Conservation (phyloP, 1,284 basidiomycete species). For the Golubevia sp. region DNA sequence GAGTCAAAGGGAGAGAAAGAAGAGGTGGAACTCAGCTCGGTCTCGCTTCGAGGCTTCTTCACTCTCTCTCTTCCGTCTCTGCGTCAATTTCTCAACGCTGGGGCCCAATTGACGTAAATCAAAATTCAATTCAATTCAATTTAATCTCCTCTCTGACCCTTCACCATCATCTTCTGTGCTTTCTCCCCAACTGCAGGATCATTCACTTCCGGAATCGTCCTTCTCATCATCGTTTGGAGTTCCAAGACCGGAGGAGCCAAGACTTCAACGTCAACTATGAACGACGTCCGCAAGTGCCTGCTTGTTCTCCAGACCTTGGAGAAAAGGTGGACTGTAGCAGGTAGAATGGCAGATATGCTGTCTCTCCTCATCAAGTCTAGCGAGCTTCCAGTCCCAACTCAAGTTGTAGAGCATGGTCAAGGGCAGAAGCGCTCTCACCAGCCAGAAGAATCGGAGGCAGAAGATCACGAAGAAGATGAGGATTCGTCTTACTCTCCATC, state of each 20-base stretch:
- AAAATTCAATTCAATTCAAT: too few species aligned
- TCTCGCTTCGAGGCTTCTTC: too few species aligned
- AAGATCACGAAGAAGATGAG: slow-evolving; percentile 2
- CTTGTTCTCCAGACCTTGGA: slow-evolving; percentile 33
- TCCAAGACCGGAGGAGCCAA: slow-evolving; percentile 32
- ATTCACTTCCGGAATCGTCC: slow-evolving; percentile 25
- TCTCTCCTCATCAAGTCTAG: slow-evolving; percentile 26
- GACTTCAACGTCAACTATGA: slow-evolving; percentile 29
- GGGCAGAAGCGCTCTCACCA: slow-evolving; percentile 22
- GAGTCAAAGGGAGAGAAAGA: too few species aligned
- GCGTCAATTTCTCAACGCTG: too few species aligned
- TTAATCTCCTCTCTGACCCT: too few species aligned
- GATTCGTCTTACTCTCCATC: too few species aligned
- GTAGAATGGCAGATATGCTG: slow-evolving; percentile 29
- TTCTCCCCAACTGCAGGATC: slow-evolving; percentile 6
- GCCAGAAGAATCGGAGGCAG: slow-evolving; percentile 6
- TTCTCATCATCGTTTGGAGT: slow-evolving; percentile 39
- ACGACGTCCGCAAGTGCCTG: slow-evolving; percentile 36
- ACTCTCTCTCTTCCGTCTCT: too few species aligned
- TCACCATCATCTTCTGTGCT: background rate
- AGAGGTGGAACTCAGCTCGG: too few species aligned
- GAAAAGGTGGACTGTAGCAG: slow-evolving; percentile 25
- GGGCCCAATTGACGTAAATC: too few species aligned
- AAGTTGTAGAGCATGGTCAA: slow-evolving; percentile 17
- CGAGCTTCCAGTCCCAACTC: slow-evolving; percentile 16